Conservation (phyloP, 352 stramenopile species). For the Pythium inflatum region DNA sequence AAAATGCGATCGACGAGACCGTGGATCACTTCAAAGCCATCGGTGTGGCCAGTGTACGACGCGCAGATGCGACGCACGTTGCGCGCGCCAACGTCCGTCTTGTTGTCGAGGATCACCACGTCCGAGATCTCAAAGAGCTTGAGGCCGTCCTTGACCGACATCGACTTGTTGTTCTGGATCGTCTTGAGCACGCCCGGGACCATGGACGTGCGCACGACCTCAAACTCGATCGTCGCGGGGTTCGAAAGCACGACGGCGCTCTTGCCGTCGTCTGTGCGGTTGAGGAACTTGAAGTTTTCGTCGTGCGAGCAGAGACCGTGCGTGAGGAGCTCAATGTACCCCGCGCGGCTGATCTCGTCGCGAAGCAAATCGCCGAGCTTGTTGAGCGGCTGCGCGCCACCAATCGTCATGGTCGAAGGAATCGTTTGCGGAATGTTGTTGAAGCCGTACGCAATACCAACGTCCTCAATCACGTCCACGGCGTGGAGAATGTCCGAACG, state of each 20-base stretch:
- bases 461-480: slow-evolving; percentile 99
- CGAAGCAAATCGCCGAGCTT: slow-evolving; percentile 97
- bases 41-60: slow-evolving; percentile 96
- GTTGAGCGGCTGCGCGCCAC: slow-evolving; percentile 96
- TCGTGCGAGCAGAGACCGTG: slow-evolving; percentile 97
- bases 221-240: slow-evolving; percentile 98
- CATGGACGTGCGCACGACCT: slow-evolving; percentile 98
- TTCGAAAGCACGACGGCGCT: slow-evolving; percentile 97
- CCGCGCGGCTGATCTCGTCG: slow-evolving; percentile 97
- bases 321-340: slow-evolving; percentile 98
- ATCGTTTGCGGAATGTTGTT: slow-evolving; percentile 98
- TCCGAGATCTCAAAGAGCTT: slow-evolving; percentile 99
- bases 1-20: slow-evolving; percentile 99
- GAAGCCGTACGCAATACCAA: slow-evolving; percentile 99
- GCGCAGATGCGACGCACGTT: slow-evolving; percentile 97
- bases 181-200: slow-evolving; percentile 98
- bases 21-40: slow-evolving; percentile 99
- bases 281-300: slow-evolving; percentile 98
- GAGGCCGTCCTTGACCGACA: slow-evolving; percentile 96
- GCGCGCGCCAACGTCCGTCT: slow-evolving; percentile 93
- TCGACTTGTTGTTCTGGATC: slow-evolving; percentile 98
- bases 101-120: slow-evolving; percentile 95
- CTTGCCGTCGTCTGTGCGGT: slow-evolving; percentile 76
- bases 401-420: slow-evolving; percentile 95
- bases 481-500: slow-evolving; percentile 98